Percentiles rank a stretch among this genome's conserved stretches.
phyloP scores from a whole-genome alignment of 1,284 basidiomycete species.

The Apiotrichum laibachii region DNA sequence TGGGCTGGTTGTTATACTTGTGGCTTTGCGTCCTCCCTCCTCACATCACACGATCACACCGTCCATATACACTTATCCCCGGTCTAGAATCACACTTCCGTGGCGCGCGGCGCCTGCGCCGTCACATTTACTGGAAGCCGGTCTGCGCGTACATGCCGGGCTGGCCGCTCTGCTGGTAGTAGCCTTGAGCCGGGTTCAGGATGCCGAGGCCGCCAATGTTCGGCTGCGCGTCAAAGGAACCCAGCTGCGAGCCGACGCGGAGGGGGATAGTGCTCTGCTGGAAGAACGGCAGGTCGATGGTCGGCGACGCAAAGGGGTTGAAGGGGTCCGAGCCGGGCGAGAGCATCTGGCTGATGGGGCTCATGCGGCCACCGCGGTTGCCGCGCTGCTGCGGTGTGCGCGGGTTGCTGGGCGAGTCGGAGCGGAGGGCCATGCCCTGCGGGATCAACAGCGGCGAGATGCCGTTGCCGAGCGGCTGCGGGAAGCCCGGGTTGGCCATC shows the following conservation, averaged over 20 bases:
- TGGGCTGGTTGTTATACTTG: not conserved
- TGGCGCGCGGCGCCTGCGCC: conserved; percentile 3
- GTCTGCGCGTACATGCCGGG: conserved; percentile 24
- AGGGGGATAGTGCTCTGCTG: conserved; percentile 24
- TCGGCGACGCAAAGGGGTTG: conserved; percentile 48
- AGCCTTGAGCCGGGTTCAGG: conserved; percentile 22
- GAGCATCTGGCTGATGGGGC: conserved; percentile 46
- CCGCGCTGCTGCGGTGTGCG: conserved; percentile 38
- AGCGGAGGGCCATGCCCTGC: conserved; percentile 42
- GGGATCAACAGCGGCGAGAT: conserved; percentile 42
- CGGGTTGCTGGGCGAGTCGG: conserved; percentile 25
- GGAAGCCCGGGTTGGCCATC: conserved; percentile 28
- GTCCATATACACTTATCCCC: not conserved
- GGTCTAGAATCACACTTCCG: not conserved
- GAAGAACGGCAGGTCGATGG: conserved; percentile 42
- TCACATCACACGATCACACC: not conserved
- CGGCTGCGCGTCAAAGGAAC: conserved; percentile 45
- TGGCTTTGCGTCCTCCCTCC: not conserved
- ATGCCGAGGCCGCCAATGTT: conserved; percentile 50
- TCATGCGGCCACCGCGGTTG: conserved; percentile 32
- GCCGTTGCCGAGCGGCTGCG: conserved; percentile 25
- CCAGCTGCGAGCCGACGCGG: conserved; percentile 25
- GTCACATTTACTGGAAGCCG: conserved; percentile 15
- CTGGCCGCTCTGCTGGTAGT: conserved; percentile 18
- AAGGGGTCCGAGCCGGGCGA: conserved; percentile 51